phyloP scores from a whole-genome alignment of 2,329 filamentous ascomycete species.

The Cryoendolithus antarcticus region DNA sequence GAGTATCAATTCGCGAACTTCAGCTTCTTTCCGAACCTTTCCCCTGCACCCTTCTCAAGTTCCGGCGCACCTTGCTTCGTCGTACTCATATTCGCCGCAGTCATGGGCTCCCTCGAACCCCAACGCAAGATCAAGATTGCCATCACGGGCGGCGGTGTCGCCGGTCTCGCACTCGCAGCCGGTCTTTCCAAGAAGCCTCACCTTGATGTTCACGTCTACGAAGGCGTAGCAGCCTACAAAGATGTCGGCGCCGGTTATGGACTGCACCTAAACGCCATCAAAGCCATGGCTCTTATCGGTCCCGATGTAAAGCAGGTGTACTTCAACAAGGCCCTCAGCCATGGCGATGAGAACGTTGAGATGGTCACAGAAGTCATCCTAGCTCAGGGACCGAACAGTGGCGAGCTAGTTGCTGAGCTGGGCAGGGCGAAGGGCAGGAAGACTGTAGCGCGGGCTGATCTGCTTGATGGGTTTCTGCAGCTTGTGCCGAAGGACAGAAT shows the following conservation, averaged over 20 bases:
- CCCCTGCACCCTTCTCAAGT: too few species aligned
- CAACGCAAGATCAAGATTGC: constrained; percentile 27
- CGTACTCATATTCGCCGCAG: background rate
- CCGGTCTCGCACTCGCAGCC: constrained; percentile 37
- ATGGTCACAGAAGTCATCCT: constrained; percentile 24
- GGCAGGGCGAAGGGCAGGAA: constrained; percentile 23
- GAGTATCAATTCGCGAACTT: too few species aligned
- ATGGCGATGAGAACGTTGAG: constrained; percentile 28
- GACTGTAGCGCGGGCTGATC: constrained; percentile 34
- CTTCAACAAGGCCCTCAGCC: constrained; percentile 34
- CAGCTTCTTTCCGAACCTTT: too few species aligned
- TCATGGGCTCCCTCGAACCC: constrained; percentile 4
- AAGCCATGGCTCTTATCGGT: constrained; percentile 30
- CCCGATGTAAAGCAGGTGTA: constrained; percentile 32
- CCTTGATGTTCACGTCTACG: constrained; percentile 38
- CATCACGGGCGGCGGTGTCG: constrained; percentile 40
- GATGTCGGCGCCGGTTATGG: constrained; percentile 39
- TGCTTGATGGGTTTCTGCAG: constrained; percentile 37
- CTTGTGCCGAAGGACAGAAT: constrained; percentile 32
- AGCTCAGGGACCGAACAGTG: constrained; percentile 24
- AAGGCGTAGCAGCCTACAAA: constrained; percentile 34
- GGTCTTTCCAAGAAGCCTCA: constrained; percentile 31
- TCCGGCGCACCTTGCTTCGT: background rate
- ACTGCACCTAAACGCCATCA: constrained; percentile 42
- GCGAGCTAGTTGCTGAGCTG: constrained; percentile 29